Evolutionary conservation across 306 rosid genomes (phyloP).

Genomic region (Gastrolobium villosum): DNA sequence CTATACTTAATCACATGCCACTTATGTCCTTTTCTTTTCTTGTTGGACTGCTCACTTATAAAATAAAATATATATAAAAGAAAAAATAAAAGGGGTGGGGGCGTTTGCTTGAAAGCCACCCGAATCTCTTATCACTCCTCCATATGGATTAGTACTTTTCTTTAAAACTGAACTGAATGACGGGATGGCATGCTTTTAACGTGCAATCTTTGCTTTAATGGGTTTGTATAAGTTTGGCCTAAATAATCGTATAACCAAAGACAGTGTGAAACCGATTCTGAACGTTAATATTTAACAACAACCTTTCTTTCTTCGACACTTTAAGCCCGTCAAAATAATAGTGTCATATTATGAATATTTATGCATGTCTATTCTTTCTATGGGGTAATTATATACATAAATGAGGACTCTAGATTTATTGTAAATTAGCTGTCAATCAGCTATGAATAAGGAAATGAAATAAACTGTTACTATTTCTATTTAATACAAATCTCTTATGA

Average conservation of each 20-base stretch:
- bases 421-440: too few relatives aligned
- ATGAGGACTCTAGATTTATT: too few relatives aligned
- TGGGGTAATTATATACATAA: too few relatives aligned
- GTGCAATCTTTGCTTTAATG: slow-evolving; percentile 60
- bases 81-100: slow-evolving; percentile 29
- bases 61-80: not conserved
- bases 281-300: slow-evolving; percentile 39
- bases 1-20: slow-evolving; percentile 58
- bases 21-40: slow-evolving; percentile 61
- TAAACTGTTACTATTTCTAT: too few relatives aligned
- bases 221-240: slow-evolving; percentile 51
- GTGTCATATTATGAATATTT: too few relatives aligned
- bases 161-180: slow-evolving; percentile 54
- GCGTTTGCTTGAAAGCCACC: slow-evolving; percentile 57
- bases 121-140: slow-evolving; percentile 51
- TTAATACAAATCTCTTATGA: too few relatives aligned
- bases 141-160: slow-evolving; percentile 44
- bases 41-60: slow-evolving; percentile 44
- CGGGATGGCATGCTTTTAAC: slow-evolving; percentile 61
- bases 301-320: slow-evolving; percentile 27
- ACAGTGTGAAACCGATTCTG: slow-evolving; percentile 45
- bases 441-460: too few relatives aligned
- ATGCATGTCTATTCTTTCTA: too few relatives aligned
- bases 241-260: slow-evolving; percentile 44
- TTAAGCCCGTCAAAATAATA: too few relatives aligned